These are phyloP conservation scores for Trifolium repens DNA, from an alignment of 306 rosid genomes.

Conservation along the genomic window DNA sequence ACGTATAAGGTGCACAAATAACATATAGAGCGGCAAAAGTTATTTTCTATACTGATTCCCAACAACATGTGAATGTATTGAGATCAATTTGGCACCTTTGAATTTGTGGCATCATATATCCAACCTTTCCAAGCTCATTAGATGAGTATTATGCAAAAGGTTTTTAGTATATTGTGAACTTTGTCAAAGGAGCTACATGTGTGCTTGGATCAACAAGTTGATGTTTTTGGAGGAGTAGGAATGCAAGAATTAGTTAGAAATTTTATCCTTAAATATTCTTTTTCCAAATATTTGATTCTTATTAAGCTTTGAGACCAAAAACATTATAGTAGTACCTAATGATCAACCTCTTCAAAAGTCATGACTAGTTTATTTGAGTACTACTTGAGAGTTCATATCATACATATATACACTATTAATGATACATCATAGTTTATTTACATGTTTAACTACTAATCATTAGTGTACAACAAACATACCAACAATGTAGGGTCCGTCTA, in stretches of 20 bases:
- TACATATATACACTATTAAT: background rate
- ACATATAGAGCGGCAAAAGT: too few species aligned
- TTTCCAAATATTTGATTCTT: background rate
- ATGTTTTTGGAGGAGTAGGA: too few species aligned
- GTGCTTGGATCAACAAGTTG: too few species aligned
- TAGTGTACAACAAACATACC: constrained; percentile 37
- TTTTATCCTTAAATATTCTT: background rate
- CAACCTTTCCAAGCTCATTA: too few species aligned
- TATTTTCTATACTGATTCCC: too few species aligned
- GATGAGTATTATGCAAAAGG: too few species aligned
- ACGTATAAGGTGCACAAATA: too few species aligned
- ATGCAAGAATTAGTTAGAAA: background rate
- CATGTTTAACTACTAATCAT: constrained; percentile 36
- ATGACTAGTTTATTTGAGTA: constrained; percentile 29
- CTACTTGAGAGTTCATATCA: background rate
- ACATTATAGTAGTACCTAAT: background rate
- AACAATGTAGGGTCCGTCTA: constrained; percentile 32
- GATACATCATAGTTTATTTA: constrained; percentile 5
- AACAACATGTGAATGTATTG: too few species aligned
- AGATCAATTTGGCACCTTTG: too few species aligned
- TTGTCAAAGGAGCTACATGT: too few species aligned
- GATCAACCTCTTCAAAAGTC: constrained; percentile 25
- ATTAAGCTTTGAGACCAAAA: background rate
- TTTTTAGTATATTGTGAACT: too few species aligned
- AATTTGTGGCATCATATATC: too few species aligned